Evolutionary conservation across 2,329 filamentous ascomycete species (phyloP).

Genomic region (Colletotrichum musae): DNA sequence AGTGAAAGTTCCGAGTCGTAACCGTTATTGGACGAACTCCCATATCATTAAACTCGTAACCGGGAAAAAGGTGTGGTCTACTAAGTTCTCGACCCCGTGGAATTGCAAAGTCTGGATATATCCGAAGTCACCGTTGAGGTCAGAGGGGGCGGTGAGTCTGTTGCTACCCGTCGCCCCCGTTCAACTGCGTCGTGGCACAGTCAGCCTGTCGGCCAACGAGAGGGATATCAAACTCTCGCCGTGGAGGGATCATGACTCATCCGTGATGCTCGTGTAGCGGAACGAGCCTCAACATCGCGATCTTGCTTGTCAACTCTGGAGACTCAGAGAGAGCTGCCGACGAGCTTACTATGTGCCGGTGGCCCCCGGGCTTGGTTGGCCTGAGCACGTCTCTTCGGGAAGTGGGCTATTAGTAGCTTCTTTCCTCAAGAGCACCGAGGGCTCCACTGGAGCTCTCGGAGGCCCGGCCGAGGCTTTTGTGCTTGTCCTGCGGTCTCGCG

Average conservation of each 20-base stretch:
- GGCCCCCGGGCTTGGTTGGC: conserved; percentile 12
- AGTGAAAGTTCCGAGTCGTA: background rate
- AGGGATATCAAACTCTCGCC: conserved; percentile 11
- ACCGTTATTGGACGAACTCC: background rate
- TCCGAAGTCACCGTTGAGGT: background rate
- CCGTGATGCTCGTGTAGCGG: background rate
- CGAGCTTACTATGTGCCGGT: conserved; percentile 17
- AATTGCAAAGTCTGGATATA: background rate
- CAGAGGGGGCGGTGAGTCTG: background rate
- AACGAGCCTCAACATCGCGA: no score
- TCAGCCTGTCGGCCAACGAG: conserved; percentile 1
- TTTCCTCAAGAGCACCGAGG: background rate
- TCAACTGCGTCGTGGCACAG: background rate
- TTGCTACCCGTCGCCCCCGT: background rate
- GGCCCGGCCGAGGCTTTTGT: conserved; percentile 18
- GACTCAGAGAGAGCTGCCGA: conserved; percentile 8
- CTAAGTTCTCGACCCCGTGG: background rate
- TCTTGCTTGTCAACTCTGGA: background rate
- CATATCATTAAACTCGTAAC: background rate
- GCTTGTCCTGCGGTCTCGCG: background rate
- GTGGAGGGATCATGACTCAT: conserved; percentile 35
- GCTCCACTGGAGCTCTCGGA: conserved; percentile 29
- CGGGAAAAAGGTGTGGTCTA: conserved; percentile 2
- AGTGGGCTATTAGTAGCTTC: conserved; percentile 28
- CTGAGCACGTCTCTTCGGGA: background rate